Evolutionary conservation across 495 filamentous ascomycete species (phyloP), one percentile per base, ranked within the genome.

Genomic region (Penicillium pancosmium): DNA sequence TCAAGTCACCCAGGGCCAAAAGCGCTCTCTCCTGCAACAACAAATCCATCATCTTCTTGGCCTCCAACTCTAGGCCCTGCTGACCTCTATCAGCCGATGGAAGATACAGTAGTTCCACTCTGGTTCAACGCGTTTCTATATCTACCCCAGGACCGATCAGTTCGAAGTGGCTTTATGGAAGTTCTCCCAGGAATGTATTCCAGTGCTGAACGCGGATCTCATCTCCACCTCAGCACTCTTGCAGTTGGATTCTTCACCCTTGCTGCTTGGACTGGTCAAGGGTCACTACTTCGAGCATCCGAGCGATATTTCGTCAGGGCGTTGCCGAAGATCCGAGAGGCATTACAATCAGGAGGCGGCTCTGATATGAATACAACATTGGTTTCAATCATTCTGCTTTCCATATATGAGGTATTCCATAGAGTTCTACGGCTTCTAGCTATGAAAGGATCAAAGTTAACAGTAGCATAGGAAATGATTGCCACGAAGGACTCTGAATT

Each of bases 351-450:
- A 48, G 5, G 6, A 23, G 15, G 70, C 77, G 48, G 74, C 80
- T 9, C 21, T 31, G 78, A 80, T 25, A 62, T 76, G 10, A 68
- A 75, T 41, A 74, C 77, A 48, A 83, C 84, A 12, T 66, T 91
- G n/a, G 81, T 85, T 27, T 76, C 85, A 0, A 81, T 89, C 21
- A 69, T 91, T 40, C 64, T 88, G 27, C 71, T 89, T 44, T 84
- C 82, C 0, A 79, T 85, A n/a, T 90, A 84, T 56, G 86, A 90
- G 79, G 84, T 87, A 44, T 44, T 1, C 1, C 6, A 40, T n/a
- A 12, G 11, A 13, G 36, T 40, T 31, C 23, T 31, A 31, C 8
- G 27, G 27, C 27, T 8, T 7, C 27, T 31, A 31, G 0, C 4
- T 38, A 38, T n/a, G 12, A 38, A 1, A 31, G 41, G 18, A 57